A percentile compares a stretch with the other conserved stretches of the same genome.
These are phyloP conservation scores for Eimeria falciformis DNA, from an alignment of 169 alveolate genomes.

Conservation along the genomic window DNA sequence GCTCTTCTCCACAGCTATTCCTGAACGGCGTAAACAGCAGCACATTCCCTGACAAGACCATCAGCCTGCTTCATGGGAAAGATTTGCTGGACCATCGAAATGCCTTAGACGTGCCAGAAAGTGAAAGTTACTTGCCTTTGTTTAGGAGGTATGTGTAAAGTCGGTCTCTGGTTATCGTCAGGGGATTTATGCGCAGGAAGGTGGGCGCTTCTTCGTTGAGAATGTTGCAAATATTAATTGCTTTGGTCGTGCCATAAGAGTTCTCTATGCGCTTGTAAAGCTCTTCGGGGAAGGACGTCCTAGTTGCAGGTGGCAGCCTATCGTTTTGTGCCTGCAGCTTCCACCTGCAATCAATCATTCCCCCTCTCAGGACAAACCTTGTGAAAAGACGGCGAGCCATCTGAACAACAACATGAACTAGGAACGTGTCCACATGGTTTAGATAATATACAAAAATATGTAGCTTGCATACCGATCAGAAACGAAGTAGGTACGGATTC, in stretches of 20 bases:
- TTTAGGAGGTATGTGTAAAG: slow-evolving; percentile 84
- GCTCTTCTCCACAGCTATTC: slow-evolving; percentile 90
- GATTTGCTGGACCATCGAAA: not conserved
- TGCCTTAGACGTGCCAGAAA: not conserved
- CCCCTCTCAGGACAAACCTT: not conserved
- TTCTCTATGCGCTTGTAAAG: slow-evolving; percentile 84
- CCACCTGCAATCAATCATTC: slow-evolving; percentile 83
- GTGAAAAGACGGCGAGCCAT: not conserved
- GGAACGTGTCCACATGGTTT: not conserved
- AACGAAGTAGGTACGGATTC: slow-evolving; percentile 83
- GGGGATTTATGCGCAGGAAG: slow-evolving; percentile 87
- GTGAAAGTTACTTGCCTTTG: slow-evolving; percentile 72
- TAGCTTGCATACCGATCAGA: slow-evolving; percentile 77
- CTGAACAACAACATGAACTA: not conserved
- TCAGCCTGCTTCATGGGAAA: not conserved
- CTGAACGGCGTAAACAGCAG: slow-evolving; percentile 68
- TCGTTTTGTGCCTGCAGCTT: slow-evolving; percentile 85
- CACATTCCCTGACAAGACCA: not conserved
- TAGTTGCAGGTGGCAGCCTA: slow-evolving; percentile 86
- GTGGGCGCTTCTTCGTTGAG: slow-evolving; percentile 90
- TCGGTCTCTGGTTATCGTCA: slow-evolving; percentile 76
- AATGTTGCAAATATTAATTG: slow-evolving; percentile 86
- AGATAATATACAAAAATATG: not conserved
- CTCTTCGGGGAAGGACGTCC: slow-evolving; percentile 91
- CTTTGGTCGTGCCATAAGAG: slow-evolving; percentile 86